Base-by-base conservation (phyloP, 495 filamentous ascomycete genomes). In the Lophiostoma macrostomum region DNA sequence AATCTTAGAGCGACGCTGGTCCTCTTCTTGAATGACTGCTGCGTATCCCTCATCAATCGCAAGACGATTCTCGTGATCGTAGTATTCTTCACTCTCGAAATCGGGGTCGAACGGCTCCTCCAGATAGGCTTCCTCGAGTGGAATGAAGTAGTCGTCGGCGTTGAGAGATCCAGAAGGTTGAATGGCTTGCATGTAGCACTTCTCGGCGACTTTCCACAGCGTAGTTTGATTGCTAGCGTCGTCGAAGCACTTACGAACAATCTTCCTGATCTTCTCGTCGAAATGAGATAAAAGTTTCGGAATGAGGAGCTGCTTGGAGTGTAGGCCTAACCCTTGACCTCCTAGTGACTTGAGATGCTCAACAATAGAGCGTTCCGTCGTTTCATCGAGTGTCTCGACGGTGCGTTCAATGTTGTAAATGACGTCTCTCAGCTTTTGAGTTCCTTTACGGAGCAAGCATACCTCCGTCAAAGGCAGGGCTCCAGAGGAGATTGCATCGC, bases 61-160 rank as follows among this genome's bases (percentile, higher is more conserved):
- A 20, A 58, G 35, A 24, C 34, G 54, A 34, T 53, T 43, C 47
- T 58, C 38, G 24, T 58, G 54, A 19, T 58, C 38, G 30, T 58
- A 58, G 32, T 58, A 58, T 45, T 53, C 54, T 40, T 53, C 54
- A 32, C 18, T 22, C 39, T 58, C 54, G 24, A 32, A 53, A 29
- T 58, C 54, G 24, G 49, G 36, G 49, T 58, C 54, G 24, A 53
- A 58, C 5, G 54, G 54, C 48, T 39, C 44, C 53, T 43, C 54
- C 31, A 58, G 38, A 53, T 20, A 13, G 29, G 54, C 49, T n/a
- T n/a, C n/a, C n/a, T n/a, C n/a, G n/a, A n/a, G n/a, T n/a, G n/a
- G 40, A 43, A 16, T 37, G 25, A 36, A 36, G 45, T 49, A 35
- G 22, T 49, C 13, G 5, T 49, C 45, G 28, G 18, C 18, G 14